Evolutionary conservation across 2,329 filamentous ascomycete species (phyloP), one percentile per base, ranked within the genome.

Genomic region (Claviceps pusilla): DNA sequence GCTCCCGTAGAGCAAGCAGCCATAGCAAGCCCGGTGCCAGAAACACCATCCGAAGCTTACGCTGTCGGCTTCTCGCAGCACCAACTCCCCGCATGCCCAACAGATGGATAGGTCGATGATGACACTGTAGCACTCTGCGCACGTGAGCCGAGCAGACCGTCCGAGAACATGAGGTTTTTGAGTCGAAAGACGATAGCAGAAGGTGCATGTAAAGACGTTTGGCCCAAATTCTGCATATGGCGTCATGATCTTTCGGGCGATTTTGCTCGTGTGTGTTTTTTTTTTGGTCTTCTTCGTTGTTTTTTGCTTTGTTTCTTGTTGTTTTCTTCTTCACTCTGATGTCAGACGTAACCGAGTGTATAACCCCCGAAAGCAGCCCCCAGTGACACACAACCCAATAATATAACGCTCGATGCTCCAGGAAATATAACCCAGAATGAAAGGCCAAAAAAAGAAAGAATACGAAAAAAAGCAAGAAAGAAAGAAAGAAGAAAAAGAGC

Each of bases 31-130:
- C 43, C 70, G 68, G 60, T 81, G 78, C 78, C 77, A 81, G 61
- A 81, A 81, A 60, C 76, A 79, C 77, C 74, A 80, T 0, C 77
- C 77, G n/a, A 80, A 68, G 58, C 76, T 79, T 45, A 80, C 74
- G 57, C 75, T 76, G 55, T 80, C 77, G 29, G 77, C 73, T 0
- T 70, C 75, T 31, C 77, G 73, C 41, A 72, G 71, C 12, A 81
- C 71, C 47, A 77, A 64, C 62, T 79, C 76, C 24, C 77, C 76
- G 58, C 78, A 81, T 31, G 75, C 76, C 78, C 68, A 80, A 63
- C 74, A 80, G 52, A 80, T 74, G 56, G 76, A 75, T 50, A 80
- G 68, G 61, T 78, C 70, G 51, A 80, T 62, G 2, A 81, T 63
- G 1, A 69, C 69, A 7, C 65, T 59, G 63, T 75, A 71, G 64